phyloP scores from a whole-genome alignment of 352 stramenopile species.

The Pythium volutum region DNA sequence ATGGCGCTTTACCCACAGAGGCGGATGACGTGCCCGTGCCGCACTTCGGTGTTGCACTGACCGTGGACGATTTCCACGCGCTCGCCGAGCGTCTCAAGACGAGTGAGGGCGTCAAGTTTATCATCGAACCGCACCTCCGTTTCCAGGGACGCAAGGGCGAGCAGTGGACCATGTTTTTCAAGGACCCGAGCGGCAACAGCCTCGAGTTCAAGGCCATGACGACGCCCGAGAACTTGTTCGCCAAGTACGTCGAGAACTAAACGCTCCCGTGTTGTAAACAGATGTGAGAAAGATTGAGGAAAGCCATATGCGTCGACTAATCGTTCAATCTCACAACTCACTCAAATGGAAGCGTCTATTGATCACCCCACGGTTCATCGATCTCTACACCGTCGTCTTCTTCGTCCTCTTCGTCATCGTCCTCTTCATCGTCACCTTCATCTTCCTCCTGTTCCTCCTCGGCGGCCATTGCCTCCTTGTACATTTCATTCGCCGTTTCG shows the following conservation, averaged over 20 bases:
- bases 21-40: conserved; percentile 97
- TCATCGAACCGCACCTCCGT: conserved; percentile 94
- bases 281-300: not conserved
- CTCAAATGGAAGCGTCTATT: conserved; percentile 17
- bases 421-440: conserved; percentile 23
- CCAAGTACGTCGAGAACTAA: conserved; percentile 93
- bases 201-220: conserved; percentile 99
- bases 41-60: conserved; percentile 93
- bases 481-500: conserved; percentile 82
- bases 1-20: conserved; percentile 36
- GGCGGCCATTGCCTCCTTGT: conserved; percentile 58
- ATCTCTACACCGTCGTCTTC: conserved; percentile 49
- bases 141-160: conserved; percentile 95
- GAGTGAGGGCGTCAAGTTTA: conserved; percentile 83
- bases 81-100: conserved; percentile 82
- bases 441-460: conserved; percentile 29
- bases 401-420: conserved; percentile 20
- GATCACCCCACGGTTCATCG: conserved; percentile 29
- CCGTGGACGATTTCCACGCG: conserved; percentile 90
- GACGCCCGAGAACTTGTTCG: conserved; percentile 95
- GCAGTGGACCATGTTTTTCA: conserved; percentile 99
- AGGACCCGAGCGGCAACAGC: conserved; percentile 96
- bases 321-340: not conserved
- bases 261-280: not conserved
- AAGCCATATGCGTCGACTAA: not conserved